A percentile compares a stretch with the other conserved stretches of the same genome.
Evolutionary conservation across 306 rosid species (phyloP).

Genomic region (Carpinus viminea): DNA sequence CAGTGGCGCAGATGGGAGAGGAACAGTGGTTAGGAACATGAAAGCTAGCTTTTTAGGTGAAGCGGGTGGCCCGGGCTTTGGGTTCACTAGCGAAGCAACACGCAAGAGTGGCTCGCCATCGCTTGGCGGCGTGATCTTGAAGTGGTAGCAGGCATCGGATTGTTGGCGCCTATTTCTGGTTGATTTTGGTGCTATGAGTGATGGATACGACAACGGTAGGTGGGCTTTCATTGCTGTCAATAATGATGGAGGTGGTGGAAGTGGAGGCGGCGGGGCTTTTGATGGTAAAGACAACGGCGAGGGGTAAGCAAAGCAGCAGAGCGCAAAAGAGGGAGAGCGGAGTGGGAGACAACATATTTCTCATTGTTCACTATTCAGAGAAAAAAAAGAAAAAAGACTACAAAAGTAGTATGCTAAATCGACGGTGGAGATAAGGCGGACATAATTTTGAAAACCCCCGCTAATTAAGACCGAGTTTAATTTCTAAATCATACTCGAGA

Average conservation of each 20-base stretch:
- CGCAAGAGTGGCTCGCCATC: slow-evolving; percentile 41
- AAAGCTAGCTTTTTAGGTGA: slow-evolving; percentile 52
- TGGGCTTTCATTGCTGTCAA: background rate
- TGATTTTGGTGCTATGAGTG: background rate
- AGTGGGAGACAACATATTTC: slow-evolving; percentile 50
- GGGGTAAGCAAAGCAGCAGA: slow-evolving; percentile 54
- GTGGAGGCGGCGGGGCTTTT: slow-evolving; percentile 25
- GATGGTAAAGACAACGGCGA: slow-evolving; percentile 60
- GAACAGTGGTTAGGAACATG: slow-evolving; percentile 59
- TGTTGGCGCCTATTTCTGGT: background rate
- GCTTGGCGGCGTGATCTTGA: slow-evolving; percentile 1
- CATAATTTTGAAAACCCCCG: background rate
- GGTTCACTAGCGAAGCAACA: slow-evolving; percentile 38
- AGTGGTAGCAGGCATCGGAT: background rate
- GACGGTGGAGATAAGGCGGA: slow-evolving; percentile 13
- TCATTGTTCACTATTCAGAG: background rate
- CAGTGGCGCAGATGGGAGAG: slow-evolving; percentile 64
- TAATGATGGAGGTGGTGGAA: background rate
- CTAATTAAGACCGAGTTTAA: background rate
- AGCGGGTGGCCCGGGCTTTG: slow-evolving; percentile 29
- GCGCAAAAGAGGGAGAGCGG: slow-evolving; percentile 57
- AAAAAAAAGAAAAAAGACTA: background rate
- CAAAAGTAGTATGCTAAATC: background rate
- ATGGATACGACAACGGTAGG: background rate
- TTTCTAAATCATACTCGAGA: background rate